Evolutionary conservation across 768 basidiomycete species (phyloP).

Genomic region (Suillus subluteus): DNA sequence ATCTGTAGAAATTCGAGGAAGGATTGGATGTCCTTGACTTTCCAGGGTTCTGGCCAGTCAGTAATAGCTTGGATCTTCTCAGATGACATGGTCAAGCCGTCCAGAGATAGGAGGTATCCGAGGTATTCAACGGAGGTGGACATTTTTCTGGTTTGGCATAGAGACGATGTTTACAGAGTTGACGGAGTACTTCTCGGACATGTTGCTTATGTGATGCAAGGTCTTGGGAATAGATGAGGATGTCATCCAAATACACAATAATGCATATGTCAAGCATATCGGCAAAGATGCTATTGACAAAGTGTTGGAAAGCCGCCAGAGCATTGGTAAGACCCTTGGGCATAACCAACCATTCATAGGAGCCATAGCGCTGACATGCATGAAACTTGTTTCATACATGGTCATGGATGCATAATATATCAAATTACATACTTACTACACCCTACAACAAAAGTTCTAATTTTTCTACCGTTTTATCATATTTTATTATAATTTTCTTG

Average conservation of each 20-base stretch:
- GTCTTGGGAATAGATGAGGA: neutral
- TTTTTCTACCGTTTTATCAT: too few relatives aligned
- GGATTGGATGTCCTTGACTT: neutral
- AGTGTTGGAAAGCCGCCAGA: neutral
- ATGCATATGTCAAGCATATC: neutral
- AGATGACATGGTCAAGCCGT: too few relatives aligned
- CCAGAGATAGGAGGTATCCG: too few relatives aligned
- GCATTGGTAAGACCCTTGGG: neutral
- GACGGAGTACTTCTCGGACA: neutral
- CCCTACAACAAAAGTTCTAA: too few relatives aligned
- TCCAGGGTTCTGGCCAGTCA: neutral
- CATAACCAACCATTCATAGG: neutral
- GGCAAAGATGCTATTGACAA: neutral
- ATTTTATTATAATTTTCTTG: too few relatives aligned
- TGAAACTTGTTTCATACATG: too few relatives aligned
- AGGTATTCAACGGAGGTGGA: too few relatives aligned
- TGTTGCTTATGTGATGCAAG: neutral
- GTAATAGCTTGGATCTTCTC: too few relatives aligned
- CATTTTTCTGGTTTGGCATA: too few relatives aligned
- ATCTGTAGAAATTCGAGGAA: neutral
- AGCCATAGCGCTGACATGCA: neutral
- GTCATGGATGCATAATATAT: too few relatives aligned
- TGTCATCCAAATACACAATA: neutral
- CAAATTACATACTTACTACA: too few relatives aligned
- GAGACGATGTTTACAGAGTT: neutral